Base-by-base conservation (phyloP, 208 protist species). In the Leishmania amazonensis region DNA sequence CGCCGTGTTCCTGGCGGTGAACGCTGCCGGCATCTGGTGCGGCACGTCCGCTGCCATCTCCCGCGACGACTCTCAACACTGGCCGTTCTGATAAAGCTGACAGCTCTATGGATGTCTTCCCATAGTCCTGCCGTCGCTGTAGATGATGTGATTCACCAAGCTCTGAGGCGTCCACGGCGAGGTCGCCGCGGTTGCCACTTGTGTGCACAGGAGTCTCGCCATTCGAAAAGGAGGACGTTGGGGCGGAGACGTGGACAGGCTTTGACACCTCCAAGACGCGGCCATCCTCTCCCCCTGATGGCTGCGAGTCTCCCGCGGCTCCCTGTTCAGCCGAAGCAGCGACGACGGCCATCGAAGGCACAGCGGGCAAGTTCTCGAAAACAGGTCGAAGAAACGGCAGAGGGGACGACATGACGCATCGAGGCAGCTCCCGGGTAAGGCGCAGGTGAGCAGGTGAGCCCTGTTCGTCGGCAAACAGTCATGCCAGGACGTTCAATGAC, bases 211-310 rank as follows among this genome's bases (percentile, higher is more conserved):
- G 60, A 40, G 60, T 73, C 45, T 78, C 72, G 0, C 79, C 79
- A 53, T 78, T 83, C 9, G 72, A 83, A 3, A 67, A 71, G 24
- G 79, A 83, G 19, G 79, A 75, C 2, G 57, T 65, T 0, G 68
- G 35, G 31, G 65, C 47, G 47, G 77, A 64, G 35, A 64, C 28
- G 42, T 11, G 47, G 3, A 57, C n/a, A 2, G 3, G n/a, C 77
- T 31, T n/a, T 31, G 62, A 40, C 42, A 21, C 5, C 68, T 31
- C 45, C 45, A 35, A 31, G 35, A 7, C 28, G 40, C 40, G 3
- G 28, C 3, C 68, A 49, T 7, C 45, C 68, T 74, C n/a, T n/a
- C 42, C 68, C 7, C 11, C 9, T 31, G 68, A 74, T 53, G 68
- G 2, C 28, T 31, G 40, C 68, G 11, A 49, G 24, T 53, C 45